phyloP scores from a whole-genome alignment of 768 basidiomycete species.

The Trametes cingulata region DNA sequence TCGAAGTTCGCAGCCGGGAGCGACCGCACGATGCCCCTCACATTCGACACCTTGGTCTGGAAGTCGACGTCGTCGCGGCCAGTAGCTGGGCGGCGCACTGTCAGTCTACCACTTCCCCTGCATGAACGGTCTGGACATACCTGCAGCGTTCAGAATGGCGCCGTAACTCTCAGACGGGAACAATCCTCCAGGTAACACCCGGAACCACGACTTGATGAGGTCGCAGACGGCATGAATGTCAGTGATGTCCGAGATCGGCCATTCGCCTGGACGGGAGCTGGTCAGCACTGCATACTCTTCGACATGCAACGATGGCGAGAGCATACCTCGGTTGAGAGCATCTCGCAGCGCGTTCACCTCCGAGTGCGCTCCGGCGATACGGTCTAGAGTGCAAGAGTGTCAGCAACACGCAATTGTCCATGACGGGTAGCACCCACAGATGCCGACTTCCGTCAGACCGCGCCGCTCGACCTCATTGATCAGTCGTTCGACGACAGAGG shows the following conservation, averaged over 20 bases:
- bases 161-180: constrained; percentile 71
- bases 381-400: constrained; percentile 48
- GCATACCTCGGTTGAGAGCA: constrained; percentile 70
- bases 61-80: constrained; percentile 58
- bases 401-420: background rate
- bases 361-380: constrained; percentile 74
- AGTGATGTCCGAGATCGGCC: constrained; percentile 55
- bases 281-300: background rate
- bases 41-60: constrained; percentile 60
- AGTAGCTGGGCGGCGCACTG: background rate
- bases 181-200: constrained; percentile 76
- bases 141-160: constrained; percentile 68
- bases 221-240: constrained; percentile 87
- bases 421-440: constrained; percentile 54
- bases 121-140: constrained; percentile 38
- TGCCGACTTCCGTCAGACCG: constrained; percentile 79
- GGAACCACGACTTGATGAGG: constrained; percentile 84
- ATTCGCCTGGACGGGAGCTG: constrained; percentile 46
- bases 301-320: too few species aligned
- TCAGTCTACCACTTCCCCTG: background rate
- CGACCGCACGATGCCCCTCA: constrained; percentile 66
- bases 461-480: constrained; percentile 71
- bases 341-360: constrained; percentile 73
- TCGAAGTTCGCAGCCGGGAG: constrained; percentile 77
- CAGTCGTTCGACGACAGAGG: constrained; percentile 64